Evolutionary conservation across 2,329 filamentous ascomycete species (phyloP).

Genomic region (Biscogniauxia marginata): DNA sequence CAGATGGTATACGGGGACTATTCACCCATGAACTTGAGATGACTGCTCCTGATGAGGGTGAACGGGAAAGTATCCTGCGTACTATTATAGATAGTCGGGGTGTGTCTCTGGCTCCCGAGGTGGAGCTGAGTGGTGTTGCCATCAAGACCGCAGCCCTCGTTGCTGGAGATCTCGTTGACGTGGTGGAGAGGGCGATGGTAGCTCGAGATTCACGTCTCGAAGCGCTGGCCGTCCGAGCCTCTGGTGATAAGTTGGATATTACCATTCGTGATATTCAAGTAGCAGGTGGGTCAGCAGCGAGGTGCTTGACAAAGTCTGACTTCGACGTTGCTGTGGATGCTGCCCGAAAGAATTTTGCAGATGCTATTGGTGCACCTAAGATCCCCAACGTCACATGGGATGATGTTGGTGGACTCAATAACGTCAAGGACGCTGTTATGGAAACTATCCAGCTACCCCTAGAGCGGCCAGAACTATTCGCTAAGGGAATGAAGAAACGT

Average conservation of each 20-base stretch:
- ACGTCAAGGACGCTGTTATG: constrained; percentile 95
- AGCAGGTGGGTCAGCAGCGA: constrained; percentile 76
- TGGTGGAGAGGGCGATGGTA: constrained; percentile 84
- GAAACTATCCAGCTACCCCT: constrained; percentile 95
- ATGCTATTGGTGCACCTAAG: constrained; percentile 95
- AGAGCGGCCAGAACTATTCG: constrained; percentile 88
- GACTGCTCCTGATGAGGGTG: constrained; percentile 85
- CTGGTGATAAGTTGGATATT: constrained; percentile 41
- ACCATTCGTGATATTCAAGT: constrained; percentile 83
- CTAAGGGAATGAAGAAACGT: constrained; percentile 97
- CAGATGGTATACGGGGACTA: constrained; percentile 82
- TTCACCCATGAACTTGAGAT: constrained; percentile 97
- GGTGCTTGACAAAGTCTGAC: constrained; percentile 76
- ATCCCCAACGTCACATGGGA: constrained; percentile 97
- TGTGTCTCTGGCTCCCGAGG: constrained; percentile 75
- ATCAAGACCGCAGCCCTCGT: constrained; percentile 95
- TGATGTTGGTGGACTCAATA: constrained; percentile 87
- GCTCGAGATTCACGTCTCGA: constrained; percentile 76
- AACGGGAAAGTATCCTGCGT: constrained; percentile 82
- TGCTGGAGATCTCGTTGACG: constrained; percentile 89
- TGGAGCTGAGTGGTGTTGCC: constrained; percentile 81
- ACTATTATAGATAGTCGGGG: constrained; percentile 75
- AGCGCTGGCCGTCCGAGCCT: constrained; percentile 56
- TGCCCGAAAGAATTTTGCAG: constrained; percentile 95
- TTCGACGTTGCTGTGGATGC: constrained; percentile 93